A percentile compares a stretch with the other conserved stretches of the same genome.
These are phyloP conservation scores for Toxicodendron radicans DNA, from an alignment of 345 rosid species.

Conservation along the genomic window DNA sequence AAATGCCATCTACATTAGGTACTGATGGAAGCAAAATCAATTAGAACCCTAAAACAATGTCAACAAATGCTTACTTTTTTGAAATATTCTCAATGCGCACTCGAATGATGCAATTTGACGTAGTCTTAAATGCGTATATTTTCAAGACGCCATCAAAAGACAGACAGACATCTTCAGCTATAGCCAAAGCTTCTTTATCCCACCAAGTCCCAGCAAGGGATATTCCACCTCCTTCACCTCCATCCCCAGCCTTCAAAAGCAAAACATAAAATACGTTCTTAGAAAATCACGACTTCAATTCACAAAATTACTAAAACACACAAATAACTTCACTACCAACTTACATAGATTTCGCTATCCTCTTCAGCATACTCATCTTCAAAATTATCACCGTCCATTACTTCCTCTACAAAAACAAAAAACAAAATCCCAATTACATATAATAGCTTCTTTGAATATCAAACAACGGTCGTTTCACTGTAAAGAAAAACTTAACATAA, in stretches of 20 bases:
- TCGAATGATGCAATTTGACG: slow-evolving; percentile 60
- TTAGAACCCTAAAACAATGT: neutral
- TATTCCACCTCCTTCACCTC: slow-evolving; percentile 84
- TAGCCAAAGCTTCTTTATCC: slow-evolving; percentile 76
- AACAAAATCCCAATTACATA: neutral
- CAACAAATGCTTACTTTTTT: slow-evolving; percentile 48
- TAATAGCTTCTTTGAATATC: slow-evolving; percentile 6
- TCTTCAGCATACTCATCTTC: slow-evolving; percentile 49
- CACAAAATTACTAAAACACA: slow-evolving; percentile 2
- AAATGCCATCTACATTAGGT: neutral
- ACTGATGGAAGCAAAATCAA: neutral
- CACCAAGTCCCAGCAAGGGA: slow-evolving; percentile 79
- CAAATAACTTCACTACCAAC: slow-evolving; percentile 19
- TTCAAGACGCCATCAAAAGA: slow-evolving; percentile 69
- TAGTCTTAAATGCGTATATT: slow-evolving; percentile 78
- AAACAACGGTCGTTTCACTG: too few relatives aligned
- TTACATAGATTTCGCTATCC: slow-evolving; percentile 65
- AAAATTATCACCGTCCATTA: slow-evolving; percentile 31
- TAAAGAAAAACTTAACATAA: too few relatives aligned
- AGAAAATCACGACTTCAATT: slow-evolving; percentile 15
- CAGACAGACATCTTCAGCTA: slow-evolving; percentile 57
- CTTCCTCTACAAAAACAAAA: slow-evolving; percentile 37
- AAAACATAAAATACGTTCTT: neutral
- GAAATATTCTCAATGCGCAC: slow-evolving; percentile 83
- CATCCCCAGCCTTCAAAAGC: slow-evolving; percentile 71